Percentiles rank a stretch among this genome's conserved stretches.
Evolutionary conservation across 352 stramenopile genomes (phyloP).

Genomic region (Hyphochytrium catenoides): DNA sequence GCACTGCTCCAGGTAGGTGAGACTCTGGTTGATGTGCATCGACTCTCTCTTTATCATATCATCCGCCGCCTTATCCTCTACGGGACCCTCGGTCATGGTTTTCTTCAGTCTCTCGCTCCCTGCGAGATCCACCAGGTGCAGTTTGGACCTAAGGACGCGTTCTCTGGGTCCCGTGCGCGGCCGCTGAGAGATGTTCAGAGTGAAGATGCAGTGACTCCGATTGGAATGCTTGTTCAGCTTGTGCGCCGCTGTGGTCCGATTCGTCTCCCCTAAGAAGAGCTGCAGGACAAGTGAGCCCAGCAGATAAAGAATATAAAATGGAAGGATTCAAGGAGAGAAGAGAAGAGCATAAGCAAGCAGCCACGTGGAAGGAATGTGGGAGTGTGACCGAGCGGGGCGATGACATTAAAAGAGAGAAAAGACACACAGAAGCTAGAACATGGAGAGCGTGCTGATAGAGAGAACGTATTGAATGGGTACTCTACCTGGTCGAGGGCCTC

Average conservation of each 20-base stretch:
- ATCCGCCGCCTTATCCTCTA: slow-evolving; percentile 7
- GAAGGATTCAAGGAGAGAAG: too few species aligned
- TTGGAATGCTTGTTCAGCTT: slow-evolving; percentile 82
- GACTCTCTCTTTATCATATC: slow-evolving; percentile 82
- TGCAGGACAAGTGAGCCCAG: too few species aligned
- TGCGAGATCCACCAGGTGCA: slow-evolving; percentile 83
- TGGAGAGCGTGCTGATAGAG: too few species aligned
- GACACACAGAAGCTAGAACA: too few species aligned
- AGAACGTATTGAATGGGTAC: too few species aligned
- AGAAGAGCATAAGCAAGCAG: too few species aligned
- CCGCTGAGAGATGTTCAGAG: slow-evolving; percentile 66
- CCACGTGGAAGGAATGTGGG: too few species aligned
- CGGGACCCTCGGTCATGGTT: slow-evolving; percentile 36
- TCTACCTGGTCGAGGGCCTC: slow-evolving; percentile 72
- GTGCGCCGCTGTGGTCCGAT: slow-evolving; percentile 74
- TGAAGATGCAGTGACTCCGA: slow-evolving; percentile 77
- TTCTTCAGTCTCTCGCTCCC: slow-evolving; percentile 82
- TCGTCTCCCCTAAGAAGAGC: slow-evolving; percentile 69
- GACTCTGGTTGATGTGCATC: slow-evolving; percentile 90
- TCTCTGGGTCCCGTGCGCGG: slow-evolving; percentile 36
- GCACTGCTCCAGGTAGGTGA: slow-evolving; percentile 84
- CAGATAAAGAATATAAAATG: too few species aligned
- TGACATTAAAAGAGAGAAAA: too few species aligned
- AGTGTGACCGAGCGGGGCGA: too few species aligned
- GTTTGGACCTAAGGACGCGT: slow-evolving; percentile 51